A percentile compares a stretch with the other conserved stretches of the same genome.
Conservation (phyloP, 2,329 filamentous ascomycete genomes). For the Sordariomycetes sp. region DNA sequence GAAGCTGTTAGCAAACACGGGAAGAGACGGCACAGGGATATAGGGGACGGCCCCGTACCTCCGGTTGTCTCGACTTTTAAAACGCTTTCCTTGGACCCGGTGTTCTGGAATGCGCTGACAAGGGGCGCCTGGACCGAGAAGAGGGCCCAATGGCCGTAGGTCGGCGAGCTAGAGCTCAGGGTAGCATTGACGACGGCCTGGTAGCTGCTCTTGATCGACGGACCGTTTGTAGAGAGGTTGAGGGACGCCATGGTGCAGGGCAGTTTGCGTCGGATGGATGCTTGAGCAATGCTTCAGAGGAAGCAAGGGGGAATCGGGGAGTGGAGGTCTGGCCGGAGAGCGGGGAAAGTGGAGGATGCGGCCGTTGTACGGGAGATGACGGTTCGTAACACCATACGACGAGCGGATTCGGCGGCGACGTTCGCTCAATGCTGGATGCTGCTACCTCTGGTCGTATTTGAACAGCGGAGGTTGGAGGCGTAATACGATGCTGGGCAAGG, state of each 20-base stretch:
- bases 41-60: conserved; percentile 33
- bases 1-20: not conserved
- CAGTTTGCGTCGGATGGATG: not conserved
- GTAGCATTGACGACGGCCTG: conserved; percentile 41
- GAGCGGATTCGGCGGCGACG: not conserved
- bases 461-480: not conserved
- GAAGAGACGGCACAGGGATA: not conserved
- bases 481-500: not conserved
- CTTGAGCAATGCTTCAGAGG: not conserved
- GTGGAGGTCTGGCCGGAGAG: not conserved
- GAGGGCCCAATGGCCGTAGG: conserved; percentile 84
- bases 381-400: not conserved
- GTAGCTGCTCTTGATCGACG: conserved; percentile 75
- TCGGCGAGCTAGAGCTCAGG: conserved; percentile 52
- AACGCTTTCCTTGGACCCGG: conserved; percentile 72
- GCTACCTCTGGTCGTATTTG: not conserved
- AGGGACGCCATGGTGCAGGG: conserved; percentile 55
- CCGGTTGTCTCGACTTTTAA: conserved; percentile 89
- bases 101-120: conserved; percentile 83
- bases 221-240: conserved; percentile 67
- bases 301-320: not conserved
- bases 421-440: not conserved
- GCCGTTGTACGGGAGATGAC: not conserved
- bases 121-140: conserved; percentile 89
- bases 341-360: not conserved